Conservation (phyloP, 352 stramenopile species). For the Thalassiosira mediterranea region DNA sequence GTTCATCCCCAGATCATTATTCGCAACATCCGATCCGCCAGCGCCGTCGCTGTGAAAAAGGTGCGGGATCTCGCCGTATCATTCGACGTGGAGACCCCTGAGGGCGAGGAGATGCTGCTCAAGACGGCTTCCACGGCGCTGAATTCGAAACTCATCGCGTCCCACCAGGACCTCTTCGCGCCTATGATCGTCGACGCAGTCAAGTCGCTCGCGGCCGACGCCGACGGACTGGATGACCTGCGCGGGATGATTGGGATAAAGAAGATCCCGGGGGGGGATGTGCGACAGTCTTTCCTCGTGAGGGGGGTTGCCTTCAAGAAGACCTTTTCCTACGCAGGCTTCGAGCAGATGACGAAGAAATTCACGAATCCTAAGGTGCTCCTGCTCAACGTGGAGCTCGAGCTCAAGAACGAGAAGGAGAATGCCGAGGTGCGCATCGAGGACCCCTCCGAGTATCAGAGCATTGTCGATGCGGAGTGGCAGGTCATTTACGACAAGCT, state of each 20-base stretch:
- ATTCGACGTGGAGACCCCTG: slow-evolving; percentile 57
- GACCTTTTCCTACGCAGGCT: slow-evolving; percentile 99
- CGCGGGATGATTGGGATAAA: slow-evolving; percentile 96
- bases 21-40: slow-evolving; percentile 93
- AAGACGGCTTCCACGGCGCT: slow-evolving; percentile 93
- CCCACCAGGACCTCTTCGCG: slow-evolving; percentile 96
- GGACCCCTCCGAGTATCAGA: slow-evolving; percentile 98
- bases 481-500: slow-evolving; percentile 99
- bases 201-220: slow-evolving; percentile 81
- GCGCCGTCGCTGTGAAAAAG: slow-evolving; percentile 97
- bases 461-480: slow-evolving; percentile 99
- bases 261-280: slow-evolving; percentile 95
- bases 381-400: slow-evolving; percentile 98
- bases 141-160: slow-evolving; percentile 98
- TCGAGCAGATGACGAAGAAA: slow-evolving; percentile 99
- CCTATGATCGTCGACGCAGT: slow-evolving; percentile 98
- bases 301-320: slow-evolving; percentile 99
- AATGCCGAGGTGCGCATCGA: slow-evolving; percentile 98
- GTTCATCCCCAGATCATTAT: slow-evolving; percentile 99
- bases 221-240: slow-evolving; percentile 63
- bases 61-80: slow-evolving; percentile 88
- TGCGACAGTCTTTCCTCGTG: slow-evolving; percentile 97
- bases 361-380: slow-evolving; percentile 96
- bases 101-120: slow-evolving; percentile 74
- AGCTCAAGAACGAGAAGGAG: slow-evolving; percentile 99